Base-by-base conservation (phyloP, 1,284 basidiomycete species). In the Cystobasidium slooffiae region DNA sequence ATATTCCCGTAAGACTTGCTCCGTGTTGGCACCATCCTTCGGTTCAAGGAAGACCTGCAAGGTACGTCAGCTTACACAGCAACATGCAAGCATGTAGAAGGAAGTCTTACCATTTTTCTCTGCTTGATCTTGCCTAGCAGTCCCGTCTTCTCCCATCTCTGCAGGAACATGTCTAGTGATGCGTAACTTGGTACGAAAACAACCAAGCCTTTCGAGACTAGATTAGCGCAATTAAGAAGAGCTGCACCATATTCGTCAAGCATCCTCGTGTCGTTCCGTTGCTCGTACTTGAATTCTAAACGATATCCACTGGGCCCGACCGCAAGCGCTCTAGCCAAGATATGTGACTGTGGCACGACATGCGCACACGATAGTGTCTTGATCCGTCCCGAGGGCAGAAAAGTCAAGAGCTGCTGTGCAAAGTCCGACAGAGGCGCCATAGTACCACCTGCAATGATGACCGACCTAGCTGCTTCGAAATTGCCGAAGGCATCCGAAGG, bases 401-500 rank as follows among this genome's bases (percentile, higher is more conserved):
- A 84, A 0, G 89, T 86, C 79, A 99, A 93, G 3, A 99, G 85
- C 79, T 98, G 95, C 68, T 86, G 86, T 39, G 88, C 85, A 31
- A 98, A 88, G 82, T 97, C 94, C n/a, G 91, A 89, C 59, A 97
- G 92, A 8, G 96, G 96, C 51, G 93, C 94, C 96, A 99, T 98
- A 0, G 96, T 99, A 1, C 96, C 96, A 9, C 96, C 96, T 0
- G 95, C 94, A 16, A 99, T 85, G 31, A 99, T 84, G 8, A 99
- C 89, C 0, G 91, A 88, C 46, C 93, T 85, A 0, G 94, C 93
- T 61, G 86, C 85, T 0, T 94, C 87, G 1, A 99, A 86, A 44
- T 92, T 90, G 67, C 86, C 85, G 82, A 99, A 99, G 73, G 90
- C 87, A 18, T 93, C 91, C 0, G 92, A 88, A 0, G 96, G 95